Evolutionary conservation across 2,329 filamentous ascomycete genomes (phyloP).

Genomic region (Ophiostoma quercus): DNA sequence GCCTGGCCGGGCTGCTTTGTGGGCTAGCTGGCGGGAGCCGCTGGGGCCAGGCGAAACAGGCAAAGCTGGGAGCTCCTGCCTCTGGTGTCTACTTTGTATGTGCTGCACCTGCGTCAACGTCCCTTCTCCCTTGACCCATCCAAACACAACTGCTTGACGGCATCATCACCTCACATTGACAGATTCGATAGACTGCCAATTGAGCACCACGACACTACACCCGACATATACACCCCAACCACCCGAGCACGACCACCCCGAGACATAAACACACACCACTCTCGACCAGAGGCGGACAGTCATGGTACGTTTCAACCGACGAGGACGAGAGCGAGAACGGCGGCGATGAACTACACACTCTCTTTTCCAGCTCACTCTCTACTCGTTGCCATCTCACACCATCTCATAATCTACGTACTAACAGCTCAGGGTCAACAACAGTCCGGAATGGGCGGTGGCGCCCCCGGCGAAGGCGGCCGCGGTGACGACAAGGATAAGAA

Average conservation of each 20-base stretch:
- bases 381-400: too few relatives aligned
- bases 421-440: conserved; percentile 67
- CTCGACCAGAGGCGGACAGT: not conserved
- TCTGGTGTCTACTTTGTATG: not conserved
- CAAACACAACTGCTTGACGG: not conserved
- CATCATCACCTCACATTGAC: conserved; percentile 4
- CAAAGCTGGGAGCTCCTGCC: conserved; percentile 19
- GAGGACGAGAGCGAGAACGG: not conserved
- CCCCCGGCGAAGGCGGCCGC: conserved; percentile 63
- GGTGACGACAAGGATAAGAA: conserved; percentile 92
- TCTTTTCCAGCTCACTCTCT: too few relatives aligned
- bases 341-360: not conserved
- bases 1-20: conserved; percentile 34
- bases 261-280: not conserved
- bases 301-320: conserved; percentile 12
- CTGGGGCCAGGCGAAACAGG: conserved; percentile 10
- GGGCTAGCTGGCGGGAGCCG: conserved; percentile 2
- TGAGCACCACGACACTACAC: conserved; percentile 2
- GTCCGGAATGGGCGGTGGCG: conserved; percentile 73
- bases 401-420: not conserved
- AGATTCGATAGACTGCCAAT: not conserved
- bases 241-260: not conserved
- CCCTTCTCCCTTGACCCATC: conserved; percentile 9
- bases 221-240: not conserved
- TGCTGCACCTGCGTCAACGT: not conserved